These are phyloP conservation scores for Suhomyces vadensis DNA, from an alignment of 805 yeast genomes.

Conservation along the genomic window DNA sequence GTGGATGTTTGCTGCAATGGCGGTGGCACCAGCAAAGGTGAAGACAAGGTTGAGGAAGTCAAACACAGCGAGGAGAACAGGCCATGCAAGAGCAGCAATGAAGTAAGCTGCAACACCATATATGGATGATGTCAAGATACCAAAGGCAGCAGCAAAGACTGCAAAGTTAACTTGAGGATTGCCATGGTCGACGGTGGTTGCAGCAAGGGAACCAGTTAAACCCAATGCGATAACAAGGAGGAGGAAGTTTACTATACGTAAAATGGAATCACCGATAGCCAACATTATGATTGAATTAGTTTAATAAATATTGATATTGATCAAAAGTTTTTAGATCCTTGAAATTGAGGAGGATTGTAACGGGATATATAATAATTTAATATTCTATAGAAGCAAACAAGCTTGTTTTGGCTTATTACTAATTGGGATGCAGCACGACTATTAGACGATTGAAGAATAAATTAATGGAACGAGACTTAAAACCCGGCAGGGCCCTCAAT, in stretches of 20 bases:
- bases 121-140: constrained; percentile 73
- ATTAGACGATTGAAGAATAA: background rate
- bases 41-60: constrained; percentile 90
- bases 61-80: constrained; percentile 66
- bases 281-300: constrained; percentile 41
- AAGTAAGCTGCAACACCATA: constrained; percentile 81
- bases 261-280: constrained; percentile 70
- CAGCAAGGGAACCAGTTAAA: constrained; percentile 84
- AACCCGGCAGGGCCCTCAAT: constrained; percentile 1
- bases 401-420: constrained; percentile 3
- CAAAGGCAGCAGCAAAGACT: constrained; percentile 87
- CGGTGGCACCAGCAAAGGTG: constrained; percentile 93
- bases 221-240: constrained; percentile 82
- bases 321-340: background rate
- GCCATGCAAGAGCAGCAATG: constrained; percentile 81
- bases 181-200: constrained; percentile 50
- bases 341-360: background rate
- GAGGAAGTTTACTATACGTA: constrained; percentile 74
- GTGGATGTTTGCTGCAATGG: constrained; percentile 87
- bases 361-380: constrained; percentile 6
- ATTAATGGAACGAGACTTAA: background rate
- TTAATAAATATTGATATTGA: background rate
- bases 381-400: background rate
- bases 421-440: constrained; percentile 2
- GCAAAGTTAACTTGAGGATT: constrained; percentile 86